Conservation (phyloP, 352 stramenopile genomes). For the Globisporangium spinosum region DNA sequence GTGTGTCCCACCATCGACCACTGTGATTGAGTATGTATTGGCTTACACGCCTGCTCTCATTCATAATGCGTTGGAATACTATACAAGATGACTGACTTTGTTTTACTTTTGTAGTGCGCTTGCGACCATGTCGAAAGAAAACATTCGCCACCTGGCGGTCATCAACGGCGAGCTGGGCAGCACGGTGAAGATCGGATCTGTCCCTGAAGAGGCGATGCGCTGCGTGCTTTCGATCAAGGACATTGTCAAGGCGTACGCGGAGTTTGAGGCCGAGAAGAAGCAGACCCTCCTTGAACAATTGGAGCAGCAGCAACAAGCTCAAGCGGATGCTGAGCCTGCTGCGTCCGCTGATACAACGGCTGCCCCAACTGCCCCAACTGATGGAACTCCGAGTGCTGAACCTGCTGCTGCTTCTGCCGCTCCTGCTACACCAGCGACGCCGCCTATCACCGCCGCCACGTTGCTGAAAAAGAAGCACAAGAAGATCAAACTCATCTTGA, state of each 20-base stretch:
- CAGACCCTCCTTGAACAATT: constrained; percentile 7
- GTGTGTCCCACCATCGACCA: constrained; percentile 77
- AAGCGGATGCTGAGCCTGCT: neutral
- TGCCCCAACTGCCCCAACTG: neutral
- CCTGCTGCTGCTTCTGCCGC: constrained; percentile 7
- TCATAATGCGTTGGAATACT: no score
- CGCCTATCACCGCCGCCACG: constrained; percentile 27
- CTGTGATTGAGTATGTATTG: constrained; percentile 69
- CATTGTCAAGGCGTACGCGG: constrained; percentile 70
- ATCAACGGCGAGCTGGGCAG: constrained; percentile 75
- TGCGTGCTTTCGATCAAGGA: constrained; percentile 86
- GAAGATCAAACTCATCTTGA: constrained; percentile 75
- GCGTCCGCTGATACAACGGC: neutral
- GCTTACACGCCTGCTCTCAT: neutral
- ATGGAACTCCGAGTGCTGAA: neutral
- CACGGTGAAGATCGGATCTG: constrained; percentile 64
- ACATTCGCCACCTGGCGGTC: constrained; percentile 80
- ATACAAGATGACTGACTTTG: neutral
- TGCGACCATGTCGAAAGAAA: constrained; percentile 86
- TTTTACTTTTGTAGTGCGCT: constrained; percentile 39
- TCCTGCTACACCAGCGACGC: constrained; percentile 9
- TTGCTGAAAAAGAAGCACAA: constrained; percentile 85
- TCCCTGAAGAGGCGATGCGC: constrained; percentile 81
- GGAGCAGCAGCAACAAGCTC: constrained; percentile 1
- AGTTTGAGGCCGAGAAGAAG: constrained; percentile 65